Evolutionary conservation across 805 yeast genomes (phyloP).

Genomic region (Ogataea paradorogensis): DNA sequence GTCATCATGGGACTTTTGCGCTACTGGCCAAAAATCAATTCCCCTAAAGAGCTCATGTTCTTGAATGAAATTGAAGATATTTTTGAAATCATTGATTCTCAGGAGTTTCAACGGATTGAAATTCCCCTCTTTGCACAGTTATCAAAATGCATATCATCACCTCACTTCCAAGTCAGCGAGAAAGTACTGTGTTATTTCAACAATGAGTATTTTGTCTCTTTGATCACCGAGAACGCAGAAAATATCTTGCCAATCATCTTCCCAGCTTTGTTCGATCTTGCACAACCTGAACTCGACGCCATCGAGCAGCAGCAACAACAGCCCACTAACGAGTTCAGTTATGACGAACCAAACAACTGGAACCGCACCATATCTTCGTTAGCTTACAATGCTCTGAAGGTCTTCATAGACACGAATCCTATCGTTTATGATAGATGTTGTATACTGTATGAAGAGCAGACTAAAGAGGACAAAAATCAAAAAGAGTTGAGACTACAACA

Average conservation of each 20-base stretch:
- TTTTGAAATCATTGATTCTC: constrained; percentile 92
- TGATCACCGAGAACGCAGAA: constrained; percentile 90
- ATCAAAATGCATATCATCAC: constrained; percentile 88
- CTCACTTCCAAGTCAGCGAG: constrained; percentile 97
- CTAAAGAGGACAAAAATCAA: constrained; percentile 67
- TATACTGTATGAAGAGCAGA: constrained; percentile 75
- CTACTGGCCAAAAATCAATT: constrained; percentile 95
- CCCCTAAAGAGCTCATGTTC: constrained; percentile 95
- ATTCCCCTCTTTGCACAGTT: constrained; percentile 92
- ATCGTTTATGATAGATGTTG: constrained; percentile 89
- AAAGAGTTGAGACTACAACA: constrained; percentile 61
- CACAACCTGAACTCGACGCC: constrained; percentile 40
- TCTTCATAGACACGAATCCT: constrained; percentile 90
- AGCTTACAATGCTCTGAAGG: constrained; percentile 87
- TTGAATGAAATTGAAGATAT: constrained; percentile 95
- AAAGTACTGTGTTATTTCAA: constrained; percentile 93
- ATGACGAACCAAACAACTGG: constrained; percentile 65
- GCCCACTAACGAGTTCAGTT: constrained; percentile 35
- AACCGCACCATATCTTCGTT: constrained; percentile 88
- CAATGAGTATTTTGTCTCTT: constrained; percentile 85
- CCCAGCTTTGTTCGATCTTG: constrained; percentile 83
- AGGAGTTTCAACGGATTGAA: constrained; percentile 86
- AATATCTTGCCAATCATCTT: constrained; percentile 89
- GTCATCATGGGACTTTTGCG: constrained; percentile 91
- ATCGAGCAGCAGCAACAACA: constrained; percentile 31